phyloP scores from a whole-genome alignment of 805 yeast genomes.

The Candida ficus region DNA sequence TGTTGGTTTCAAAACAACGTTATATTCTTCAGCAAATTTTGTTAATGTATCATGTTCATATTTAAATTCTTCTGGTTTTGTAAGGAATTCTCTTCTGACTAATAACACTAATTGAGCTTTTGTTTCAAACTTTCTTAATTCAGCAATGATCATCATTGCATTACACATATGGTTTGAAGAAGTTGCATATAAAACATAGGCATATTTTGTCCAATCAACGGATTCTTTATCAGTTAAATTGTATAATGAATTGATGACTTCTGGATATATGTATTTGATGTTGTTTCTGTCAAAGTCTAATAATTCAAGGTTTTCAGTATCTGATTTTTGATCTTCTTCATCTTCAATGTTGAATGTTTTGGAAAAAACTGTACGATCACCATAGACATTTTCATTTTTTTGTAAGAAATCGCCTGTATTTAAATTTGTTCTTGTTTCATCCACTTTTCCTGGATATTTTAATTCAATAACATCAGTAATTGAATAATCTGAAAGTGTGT shows the following conservation, averaged over 20 bases:
- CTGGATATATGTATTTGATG: constrained; percentile 21
- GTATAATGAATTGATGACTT: constrained; percentile 19
- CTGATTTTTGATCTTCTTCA: neutral
- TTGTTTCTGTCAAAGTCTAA: constrained; percentile 21
- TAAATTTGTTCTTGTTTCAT: too few relatives aligned
- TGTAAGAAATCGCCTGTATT: too few relatives aligned
- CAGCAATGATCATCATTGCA: constrained; percentile 42
- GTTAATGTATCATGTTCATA: constrained; percentile 10
- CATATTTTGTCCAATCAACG: constrained; percentile 40
- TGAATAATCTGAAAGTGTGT: too few relatives aligned
- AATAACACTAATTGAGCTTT: constrained; percentile 45
- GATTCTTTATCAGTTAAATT: constrained; percentile 13
- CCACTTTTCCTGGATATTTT: too few relatives aligned
- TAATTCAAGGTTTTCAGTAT: neutral
- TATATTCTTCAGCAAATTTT: constrained; percentile 7
- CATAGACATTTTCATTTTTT: neutral
- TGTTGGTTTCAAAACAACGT: constrained; percentile 16
- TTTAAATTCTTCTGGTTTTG: constrained; percentile 14
- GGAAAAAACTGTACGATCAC: neutral
- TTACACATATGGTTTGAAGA: constrained; percentile 44
- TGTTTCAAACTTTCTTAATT: constrained; percentile 33
- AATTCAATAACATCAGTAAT: too few relatives aligned
- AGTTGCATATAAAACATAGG: constrained; percentile 62
- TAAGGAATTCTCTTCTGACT: constrained; percentile 27
- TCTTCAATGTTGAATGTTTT: neutral